phyloP scores from a whole-genome alignment of 306 rosid species.

The Vigna unguiculata region DNA sequence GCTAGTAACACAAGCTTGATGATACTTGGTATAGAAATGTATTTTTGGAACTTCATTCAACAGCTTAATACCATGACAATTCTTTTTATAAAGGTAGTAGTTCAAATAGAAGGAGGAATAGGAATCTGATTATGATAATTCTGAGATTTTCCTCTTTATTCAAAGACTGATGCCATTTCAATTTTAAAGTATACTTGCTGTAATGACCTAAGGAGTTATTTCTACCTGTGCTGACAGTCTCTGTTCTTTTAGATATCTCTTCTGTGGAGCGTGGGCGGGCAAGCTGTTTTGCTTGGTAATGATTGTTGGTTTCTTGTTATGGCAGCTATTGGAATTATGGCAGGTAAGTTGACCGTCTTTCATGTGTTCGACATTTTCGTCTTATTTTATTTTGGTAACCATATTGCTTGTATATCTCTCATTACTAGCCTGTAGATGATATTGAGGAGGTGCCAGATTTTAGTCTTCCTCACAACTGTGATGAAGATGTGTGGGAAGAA shows the following conservation, averaged over 20 bases:
- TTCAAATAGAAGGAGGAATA: slow-evolving; percentile 22
- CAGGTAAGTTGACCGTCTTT: slow-evolving; percentile 57
- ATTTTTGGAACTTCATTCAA: slow-evolving; percentile 1
- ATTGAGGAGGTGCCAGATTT: slow-evolving; percentile 72
- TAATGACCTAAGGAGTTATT: slow-evolving; percentile 17
- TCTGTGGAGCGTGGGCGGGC: slow-evolving; percentile 92
- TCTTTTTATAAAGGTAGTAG: slow-evolving; percentile 16
- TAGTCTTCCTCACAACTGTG: slow-evolving; percentile 47
- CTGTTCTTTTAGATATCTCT: slow-evolving; percentile 68
- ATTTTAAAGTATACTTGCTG: not conserved
- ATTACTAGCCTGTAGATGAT: slow-evolving; percentile 69
- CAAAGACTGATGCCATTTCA: slow-evolving; percentile 21
- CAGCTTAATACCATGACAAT: not conserved
- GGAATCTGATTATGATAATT: slow-evolving; percentile 3
- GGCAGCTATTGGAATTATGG: slow-evolving; percentile 76
- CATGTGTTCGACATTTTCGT: slow-evolving; percentile 11
- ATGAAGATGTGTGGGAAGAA: slow-evolving; percentile 36
- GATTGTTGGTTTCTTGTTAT: slow-evolving; percentile 79
- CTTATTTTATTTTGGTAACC: not conserved
- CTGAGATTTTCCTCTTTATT: slow-evolving; percentile 13
- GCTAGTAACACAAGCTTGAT: slow-evolving; percentile 25
- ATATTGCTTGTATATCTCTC: slow-evolving; percentile 21
- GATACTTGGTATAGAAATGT: slow-evolving; percentile 6
- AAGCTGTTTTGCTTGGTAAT: slow-evolving; percentile 89
- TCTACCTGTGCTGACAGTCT: slow-evolving; percentile 32